Conservation (phyloP, 495 filamentous ascomycete species). For the Hypoxylon subgilvum region DNA sequence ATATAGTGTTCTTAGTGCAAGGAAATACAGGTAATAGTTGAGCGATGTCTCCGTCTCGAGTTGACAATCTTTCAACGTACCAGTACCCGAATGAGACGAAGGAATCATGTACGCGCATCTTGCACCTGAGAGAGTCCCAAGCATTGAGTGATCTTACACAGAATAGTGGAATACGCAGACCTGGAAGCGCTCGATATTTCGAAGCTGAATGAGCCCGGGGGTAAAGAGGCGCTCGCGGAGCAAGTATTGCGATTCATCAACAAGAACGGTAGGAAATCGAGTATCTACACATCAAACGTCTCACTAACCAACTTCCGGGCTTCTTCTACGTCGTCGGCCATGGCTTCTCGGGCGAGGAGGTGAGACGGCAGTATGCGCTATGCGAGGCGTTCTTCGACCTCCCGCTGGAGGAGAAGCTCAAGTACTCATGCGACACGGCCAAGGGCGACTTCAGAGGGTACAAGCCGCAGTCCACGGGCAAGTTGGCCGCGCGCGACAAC, state of each 20-base stretch:
- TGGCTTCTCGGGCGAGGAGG: constrained; percentile 61
- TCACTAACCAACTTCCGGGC: constrained; percentile 20
- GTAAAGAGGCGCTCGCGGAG: constrained; percentile 59
- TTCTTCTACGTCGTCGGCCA: constrained; percentile 65
- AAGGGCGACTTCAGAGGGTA: constrained; percentile 56
- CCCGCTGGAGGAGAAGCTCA: constrained; percentile 60
- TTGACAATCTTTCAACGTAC: constrained; percentile 10
- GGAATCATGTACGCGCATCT: constrained; percentile 16
- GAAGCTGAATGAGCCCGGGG: constrained; percentile 55
- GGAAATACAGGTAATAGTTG: not conserved
- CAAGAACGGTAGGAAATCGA: constrained; percentile 35
- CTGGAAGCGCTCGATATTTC: constrained; percentile 61
- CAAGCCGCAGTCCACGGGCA: constrained; percentile 44
- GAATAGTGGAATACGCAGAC: constrained; percentile 39
- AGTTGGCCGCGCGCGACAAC: constrained; percentile 52
- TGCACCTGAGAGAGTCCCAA: not conserved
- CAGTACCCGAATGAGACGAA: constrained; percentile 27
- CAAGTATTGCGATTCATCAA: constrained; percentile 50
- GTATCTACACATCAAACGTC: not conserved
- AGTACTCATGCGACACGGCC: constrained; percentile 55
- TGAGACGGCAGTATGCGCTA: constrained; percentile 63
- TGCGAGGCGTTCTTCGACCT: constrained; percentile 61
- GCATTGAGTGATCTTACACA: not conserved
- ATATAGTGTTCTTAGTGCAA: too few relatives aligned
- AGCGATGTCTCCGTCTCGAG: constrained; percentile 14